phyloP scores from a whole-genome alignment of 139 green algal species.

The Auxenochlorella pyrenoidosa region DNA sequence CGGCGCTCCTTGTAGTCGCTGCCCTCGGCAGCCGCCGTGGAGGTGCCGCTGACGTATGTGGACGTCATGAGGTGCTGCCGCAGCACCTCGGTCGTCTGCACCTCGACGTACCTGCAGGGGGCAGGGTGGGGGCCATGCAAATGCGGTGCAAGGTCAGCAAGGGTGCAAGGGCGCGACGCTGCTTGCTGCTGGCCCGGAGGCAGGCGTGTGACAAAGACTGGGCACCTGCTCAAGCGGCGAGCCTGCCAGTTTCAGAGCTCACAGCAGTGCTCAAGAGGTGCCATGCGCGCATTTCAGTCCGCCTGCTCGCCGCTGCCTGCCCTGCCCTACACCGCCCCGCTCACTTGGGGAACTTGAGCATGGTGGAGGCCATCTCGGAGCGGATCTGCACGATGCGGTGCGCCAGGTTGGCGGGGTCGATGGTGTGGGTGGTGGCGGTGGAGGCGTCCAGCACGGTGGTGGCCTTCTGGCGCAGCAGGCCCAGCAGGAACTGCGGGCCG shows the following conservation, averaged over 20 bases:
- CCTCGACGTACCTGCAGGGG: conserved; percentile 29
- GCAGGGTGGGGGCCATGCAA: not conserved
- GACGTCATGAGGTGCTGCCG: conserved; percentile 28
- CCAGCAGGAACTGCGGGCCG: conserved; percentile 12
- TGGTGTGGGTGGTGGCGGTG: conserved; percentile 30
- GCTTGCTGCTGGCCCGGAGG: no score
- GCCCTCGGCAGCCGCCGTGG: not conserved
- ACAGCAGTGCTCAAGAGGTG: no score
- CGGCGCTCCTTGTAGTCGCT: conserved; percentile 32
- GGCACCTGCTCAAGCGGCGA: no score
- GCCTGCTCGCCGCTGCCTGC: no score
- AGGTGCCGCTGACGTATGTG: conserved; percentile 26
- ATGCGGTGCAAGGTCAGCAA: not conserved
- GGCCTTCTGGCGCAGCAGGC: not conserved
- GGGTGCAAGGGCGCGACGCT: not conserved
- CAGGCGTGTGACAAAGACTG: no score
- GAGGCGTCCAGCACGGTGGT: conserved; percentile 16
- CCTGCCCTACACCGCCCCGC: not conserved
- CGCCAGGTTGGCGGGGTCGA: conserved; percentile 49
- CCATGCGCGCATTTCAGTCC: no score
- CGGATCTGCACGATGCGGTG: conserved; percentile 47
- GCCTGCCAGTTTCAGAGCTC: no score
- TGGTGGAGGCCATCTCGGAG: conserved; percentile 36
- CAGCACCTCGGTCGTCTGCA: conserved; percentile 42
- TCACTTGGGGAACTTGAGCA: conserved; percentile 48